Conservation (phyloP, 2,329 filamentous ascomycete genomes). For the Juglanconis sp. region DNA sequence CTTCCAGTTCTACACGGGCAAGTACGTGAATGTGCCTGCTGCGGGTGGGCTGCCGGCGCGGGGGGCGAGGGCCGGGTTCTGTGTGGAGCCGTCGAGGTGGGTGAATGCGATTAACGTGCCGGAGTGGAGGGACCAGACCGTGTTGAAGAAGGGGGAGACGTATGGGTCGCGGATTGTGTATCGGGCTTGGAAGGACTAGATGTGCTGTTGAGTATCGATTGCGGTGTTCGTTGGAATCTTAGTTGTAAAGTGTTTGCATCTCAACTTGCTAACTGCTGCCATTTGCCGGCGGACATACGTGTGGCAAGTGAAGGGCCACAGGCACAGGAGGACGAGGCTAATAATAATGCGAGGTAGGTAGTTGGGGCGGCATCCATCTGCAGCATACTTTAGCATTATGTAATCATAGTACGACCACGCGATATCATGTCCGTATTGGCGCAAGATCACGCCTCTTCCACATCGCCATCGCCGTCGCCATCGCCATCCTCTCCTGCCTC, state of each 20-base stretch:
- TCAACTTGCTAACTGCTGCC: too few species aligned
- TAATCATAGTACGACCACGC: too few species aligned
- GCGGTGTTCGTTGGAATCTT: too few species aligned
- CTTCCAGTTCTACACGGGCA: slow-evolving; percentile 95
- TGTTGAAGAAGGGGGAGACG: slow-evolving; percentile 79
- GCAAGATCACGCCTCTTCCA: neutral
- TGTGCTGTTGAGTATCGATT: too few species aligned
- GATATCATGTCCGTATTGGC: neutral
- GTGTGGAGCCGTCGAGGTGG: slow-evolving; percentile 86
- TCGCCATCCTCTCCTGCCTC: slow-evolving; percentile 22
- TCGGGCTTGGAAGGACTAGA: slow-evolving; percentile 72
- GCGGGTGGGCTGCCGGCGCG: slow-evolving; percentile 62
- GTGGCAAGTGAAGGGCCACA: too few species aligned
- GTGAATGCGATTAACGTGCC: slow-evolving; percentile 83
- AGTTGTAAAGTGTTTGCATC: too few species aligned
- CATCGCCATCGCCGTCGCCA: slow-evolving; percentile 29
- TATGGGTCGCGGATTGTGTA: slow-evolving; percentile 84
- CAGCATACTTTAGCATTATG: neutral
- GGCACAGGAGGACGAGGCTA: too few species aligned
- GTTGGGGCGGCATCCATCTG: neutral
- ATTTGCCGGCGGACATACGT: too few species aligned
- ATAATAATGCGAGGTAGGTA: too few species aligned
- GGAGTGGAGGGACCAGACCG: slow-evolving; percentile 73
- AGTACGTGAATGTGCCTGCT: slow-evolving; percentile 74
- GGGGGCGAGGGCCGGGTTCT: slow-evolving; percentile 72